Evolutionary conservation across 139 green algal genomes (phyloP).

Genomic region (Spirogloea muscicola): DNA sequence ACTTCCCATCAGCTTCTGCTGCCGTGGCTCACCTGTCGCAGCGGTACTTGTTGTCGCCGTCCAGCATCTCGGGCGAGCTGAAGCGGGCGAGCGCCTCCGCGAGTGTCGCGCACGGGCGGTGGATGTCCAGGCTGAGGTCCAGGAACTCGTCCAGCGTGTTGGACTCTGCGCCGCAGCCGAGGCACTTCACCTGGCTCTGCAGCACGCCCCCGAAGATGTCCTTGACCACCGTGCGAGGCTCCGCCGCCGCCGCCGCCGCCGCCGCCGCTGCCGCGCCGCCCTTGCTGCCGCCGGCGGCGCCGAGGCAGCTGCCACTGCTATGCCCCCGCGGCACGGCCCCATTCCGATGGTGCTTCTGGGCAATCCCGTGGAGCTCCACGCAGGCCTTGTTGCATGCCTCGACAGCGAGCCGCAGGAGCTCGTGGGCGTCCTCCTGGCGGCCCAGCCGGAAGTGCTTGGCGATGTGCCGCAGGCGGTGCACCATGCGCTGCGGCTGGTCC

Average conservation of each 20-base stretch:
- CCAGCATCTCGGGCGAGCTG: slow-evolving; percentile 45
- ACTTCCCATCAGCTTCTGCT: too few relatives aligned
- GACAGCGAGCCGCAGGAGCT: slow-evolving; percentile 59
- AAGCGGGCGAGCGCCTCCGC: slow-evolving; percentile 40
- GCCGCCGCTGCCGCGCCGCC: too few relatives aligned
- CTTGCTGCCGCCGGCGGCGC: background rate
- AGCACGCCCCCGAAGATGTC: slow-evolving; percentile 41
- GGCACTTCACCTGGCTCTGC: slow-evolving; percentile 74
- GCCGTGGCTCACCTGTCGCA: slow-evolving; percentile 33
- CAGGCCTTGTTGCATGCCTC: slow-evolving; percentile 48
- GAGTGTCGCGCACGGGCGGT: slow-evolving; percentile 5
- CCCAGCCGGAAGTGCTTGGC: slow-evolving; percentile 27
- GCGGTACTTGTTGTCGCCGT: slow-evolving; percentile 53
- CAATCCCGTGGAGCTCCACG: slow-evolving; percentile 7
- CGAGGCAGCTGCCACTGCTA: slow-evolving; percentile 1
- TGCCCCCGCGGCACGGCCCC: background rate
- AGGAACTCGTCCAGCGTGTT: slow-evolving; percentile 84
- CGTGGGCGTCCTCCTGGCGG: slow-evolving; percentile 66
- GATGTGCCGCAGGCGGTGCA: slow-evolving; percentile 11
- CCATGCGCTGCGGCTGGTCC: slow-evolving; percentile 19
- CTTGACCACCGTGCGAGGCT: slow-evolving; percentile 37
- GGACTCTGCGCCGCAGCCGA: slow-evolving; percentile 69
- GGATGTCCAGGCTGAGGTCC: slow-evolving; percentile 86
- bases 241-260: slow-evolving; percentile 7
- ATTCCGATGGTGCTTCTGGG: too few relatives aligned